Conservation (phyloP, 1,139 yeast species). For the Candida sanyaensis region DNA sequence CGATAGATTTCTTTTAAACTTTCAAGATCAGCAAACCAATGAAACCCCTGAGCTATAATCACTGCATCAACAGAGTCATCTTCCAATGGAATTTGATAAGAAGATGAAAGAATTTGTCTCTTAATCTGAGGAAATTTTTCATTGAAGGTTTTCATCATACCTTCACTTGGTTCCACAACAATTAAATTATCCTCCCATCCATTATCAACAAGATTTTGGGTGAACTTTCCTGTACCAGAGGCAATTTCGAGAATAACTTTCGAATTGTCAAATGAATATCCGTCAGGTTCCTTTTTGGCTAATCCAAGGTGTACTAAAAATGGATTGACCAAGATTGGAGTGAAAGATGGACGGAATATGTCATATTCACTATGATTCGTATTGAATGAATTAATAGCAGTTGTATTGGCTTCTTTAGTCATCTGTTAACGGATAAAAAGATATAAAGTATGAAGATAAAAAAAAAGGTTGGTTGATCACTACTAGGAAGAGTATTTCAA, state of each 20-base stretch:
- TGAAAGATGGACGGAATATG: constrained; percentile 56
- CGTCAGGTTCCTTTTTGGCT: constrained; percentile 11
- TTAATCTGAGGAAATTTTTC: constrained; percentile 50
- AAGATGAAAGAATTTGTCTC: constrained; percentile 35
- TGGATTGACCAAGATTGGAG: constrained; percentile 47
- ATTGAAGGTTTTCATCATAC: constrained; percentile 55
- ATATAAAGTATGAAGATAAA: background rate
- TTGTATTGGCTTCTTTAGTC: constrained; percentile 20
- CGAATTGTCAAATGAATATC: constrained; percentile 19
- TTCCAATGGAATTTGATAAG: constrained; percentile 50
- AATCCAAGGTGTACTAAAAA: constrained; percentile 42
- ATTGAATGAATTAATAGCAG: constrained; percentile 51
- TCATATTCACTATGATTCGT: constrained; percentile 57
- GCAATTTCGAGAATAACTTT: constrained; percentile 55
- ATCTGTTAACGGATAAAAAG: background rate
- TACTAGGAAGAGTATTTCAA: background rate
- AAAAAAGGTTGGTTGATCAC: background rate
- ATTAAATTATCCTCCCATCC: constrained; percentile 41
- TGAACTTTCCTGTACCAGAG: constrained; percentile 69
- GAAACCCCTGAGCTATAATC: constrained; percentile 67
- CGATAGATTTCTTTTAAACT: constrained; percentile 54
- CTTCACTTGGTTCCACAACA: constrained; percentile 61
- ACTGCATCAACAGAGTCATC: constrained; percentile 52
- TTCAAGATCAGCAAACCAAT: constrained; percentile 61
- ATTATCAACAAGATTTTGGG: constrained; percentile 41